These are phyloP conservation scores for Myriosclerotinia scirpicola DNA, from an alignment of 2,329 filamentous ascomycete genomes.

Conservation along the genomic window DNA sequence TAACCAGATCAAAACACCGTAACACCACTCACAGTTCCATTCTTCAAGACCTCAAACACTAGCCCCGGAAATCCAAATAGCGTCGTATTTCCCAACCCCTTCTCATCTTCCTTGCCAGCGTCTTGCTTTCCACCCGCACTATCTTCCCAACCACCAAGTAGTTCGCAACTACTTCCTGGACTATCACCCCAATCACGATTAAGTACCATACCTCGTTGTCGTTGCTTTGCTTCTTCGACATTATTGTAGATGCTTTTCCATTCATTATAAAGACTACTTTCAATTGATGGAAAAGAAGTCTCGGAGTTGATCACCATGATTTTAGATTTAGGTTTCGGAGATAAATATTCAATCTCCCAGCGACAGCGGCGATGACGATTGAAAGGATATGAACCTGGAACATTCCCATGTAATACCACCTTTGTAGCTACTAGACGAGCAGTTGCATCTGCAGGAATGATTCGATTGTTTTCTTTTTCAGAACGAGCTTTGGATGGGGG, in stretches of 20 bases:
- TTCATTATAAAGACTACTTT: slow-evolving; percentile 62
- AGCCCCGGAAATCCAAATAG: slow-evolving; percentile 91
- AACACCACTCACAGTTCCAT: slow-evolving; percentile 82
- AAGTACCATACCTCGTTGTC: slow-evolving; percentile 76
- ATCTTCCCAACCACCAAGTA: slow-evolving; percentile 82
- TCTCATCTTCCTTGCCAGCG: slow-evolving; percentile 51
- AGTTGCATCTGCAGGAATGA: slow-evolving; percentile 38
- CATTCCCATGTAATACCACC: slow-evolving; percentile 89
- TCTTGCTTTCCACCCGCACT: slow-evolving; percentile 49
- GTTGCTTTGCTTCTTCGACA: slow-evolving; percentile 51
- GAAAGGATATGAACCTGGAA: slow-evolving; percentile 94
- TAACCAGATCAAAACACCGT: slow-evolving; percentile 68
- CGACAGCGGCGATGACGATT: slow-evolving; percentile 88
- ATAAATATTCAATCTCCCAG: slow-evolving; percentile 71
- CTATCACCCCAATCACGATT: slow-evolving; percentile 91
- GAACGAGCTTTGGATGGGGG: slow-evolving; percentile 52
- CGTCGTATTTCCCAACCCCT: slow-evolving; percentile 70
- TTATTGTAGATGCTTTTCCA: slow-evolving; percentile 68
- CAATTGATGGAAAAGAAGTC: slow-evolving; percentile 72
- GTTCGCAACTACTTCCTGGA: slow-evolving; percentile 82
- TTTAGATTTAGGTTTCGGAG: slow-evolving; percentile 43
- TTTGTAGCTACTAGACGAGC: slow-evolving; percentile 84
- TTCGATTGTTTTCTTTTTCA: slow-evolving; percentile 31
- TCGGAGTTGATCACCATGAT: slow-evolving; percentile 51
- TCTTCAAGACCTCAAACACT: slow-evolving; percentile 94